Evolutionary conservation across 2,329 filamentous ascomycete genomes (phyloP), one percentile per base, ranked within the genome.

Genomic region (Apiospora saccharicola): DNA sequence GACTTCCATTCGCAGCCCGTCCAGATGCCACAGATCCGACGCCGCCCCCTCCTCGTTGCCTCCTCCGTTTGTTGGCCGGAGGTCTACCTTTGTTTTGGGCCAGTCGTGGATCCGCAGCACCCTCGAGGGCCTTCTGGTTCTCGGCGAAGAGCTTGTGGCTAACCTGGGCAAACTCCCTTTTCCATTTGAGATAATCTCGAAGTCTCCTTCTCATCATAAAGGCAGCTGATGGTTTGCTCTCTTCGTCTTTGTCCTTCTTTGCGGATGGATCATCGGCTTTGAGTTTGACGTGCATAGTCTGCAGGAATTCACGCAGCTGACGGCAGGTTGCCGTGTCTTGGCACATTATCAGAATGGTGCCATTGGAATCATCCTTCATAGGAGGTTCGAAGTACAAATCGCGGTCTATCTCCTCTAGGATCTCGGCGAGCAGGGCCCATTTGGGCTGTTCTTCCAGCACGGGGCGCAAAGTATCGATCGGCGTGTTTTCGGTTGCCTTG

Each of bases 331-430:
- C 90, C 72, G 93, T 91, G 78, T 97, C 96, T 37, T 92, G 92
- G 79, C 96, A 98, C 96, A 99, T 98, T 80, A 99, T 94, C 46
- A 99, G 85, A 69, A 98, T 94, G 2, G 94, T 94, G n/a, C 94
- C 93, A 79, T 95, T 97, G 0, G 95, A 97, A 77, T 95, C 94
- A 80, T 96, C 94, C 71, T 90, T 87, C n/a, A 87, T 84, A 12
- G 87, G 85, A 7, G 94, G 93, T 74, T 97, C 95, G 78, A 97
- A 92, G 80, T 97, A 96, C 22, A 94, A 87, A 78, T 98, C 95
- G 70, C 92, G 90, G 78, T 98, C 96, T 76, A 99, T 98, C 82
- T 99, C 96, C 75, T 96, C 92, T 5, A 99, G 84, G 0, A 98
- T 92, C 72, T 98, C 95, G n/a, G 94, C 92, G 24, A 99, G 85